These are phyloP conservation scores for Pyricularia grisea DNA, from an alignment of 2,329 filamentous ascomycete genomes.

Conservation along the genomic window DNA sequence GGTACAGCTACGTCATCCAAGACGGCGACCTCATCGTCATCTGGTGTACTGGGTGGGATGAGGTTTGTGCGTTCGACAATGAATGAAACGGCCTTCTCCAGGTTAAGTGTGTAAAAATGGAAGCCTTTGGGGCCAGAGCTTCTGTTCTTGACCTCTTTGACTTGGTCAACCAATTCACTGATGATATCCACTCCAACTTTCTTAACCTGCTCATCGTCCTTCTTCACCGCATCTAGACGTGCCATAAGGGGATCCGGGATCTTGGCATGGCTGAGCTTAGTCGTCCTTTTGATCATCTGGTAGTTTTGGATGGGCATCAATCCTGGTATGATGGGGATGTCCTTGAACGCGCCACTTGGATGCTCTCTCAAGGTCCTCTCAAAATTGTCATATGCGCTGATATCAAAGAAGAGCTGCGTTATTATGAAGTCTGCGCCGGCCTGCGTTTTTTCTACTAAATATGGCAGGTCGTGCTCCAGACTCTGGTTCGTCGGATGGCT, in stretches of 20 bases:
- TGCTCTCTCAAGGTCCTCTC: slow-evolving; percentile 70
- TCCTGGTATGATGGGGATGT: slow-evolving; percentile 83
- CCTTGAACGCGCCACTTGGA: slow-evolving; percentile 75
- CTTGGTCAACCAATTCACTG: slow-evolving; percentile 70
- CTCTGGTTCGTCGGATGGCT: slow-evolving; percentile 64
- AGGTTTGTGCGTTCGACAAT: slow-evolving; percentile 80
- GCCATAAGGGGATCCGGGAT: slow-evolving; percentile 63
- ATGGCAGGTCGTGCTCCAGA: slow-evolving; percentile 74
- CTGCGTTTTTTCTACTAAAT: slow-evolving; percentile 78
- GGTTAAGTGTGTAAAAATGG: slow-evolving; percentile 94
- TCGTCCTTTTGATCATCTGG: slow-evolving; percentile 87
- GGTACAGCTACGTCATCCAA: slow-evolving; percentile 38
- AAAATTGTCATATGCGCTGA: slow-evolving; percentile 71
- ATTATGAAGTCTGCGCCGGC: slow-evolving; percentile 97
- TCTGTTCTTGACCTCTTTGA: slow-evolving; percentile 54
- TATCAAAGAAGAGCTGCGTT: slow-evolving; percentile 95
- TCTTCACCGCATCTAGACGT: slow-evolving; percentile 63
- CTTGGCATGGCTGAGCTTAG: slow-evolving; percentile 85
- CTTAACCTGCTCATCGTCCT: slow-evolving; percentile 76
- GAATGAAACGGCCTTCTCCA: slow-evolving; percentile 92
- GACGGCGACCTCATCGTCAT: slow-evolving; percentile 42
- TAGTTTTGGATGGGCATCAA: slow-evolving; percentile 98
- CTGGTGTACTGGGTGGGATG: slow-evolving; percentile 51
- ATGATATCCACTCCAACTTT: slow-evolving; percentile 72
- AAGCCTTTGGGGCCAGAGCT: slow-evolving; percentile 62